These are phyloP conservation scores for Bipolaris zeicola DNA, from an alignment of 2,329 filamentous ascomycete genomes.

Conservation along the genomic window DNA sequence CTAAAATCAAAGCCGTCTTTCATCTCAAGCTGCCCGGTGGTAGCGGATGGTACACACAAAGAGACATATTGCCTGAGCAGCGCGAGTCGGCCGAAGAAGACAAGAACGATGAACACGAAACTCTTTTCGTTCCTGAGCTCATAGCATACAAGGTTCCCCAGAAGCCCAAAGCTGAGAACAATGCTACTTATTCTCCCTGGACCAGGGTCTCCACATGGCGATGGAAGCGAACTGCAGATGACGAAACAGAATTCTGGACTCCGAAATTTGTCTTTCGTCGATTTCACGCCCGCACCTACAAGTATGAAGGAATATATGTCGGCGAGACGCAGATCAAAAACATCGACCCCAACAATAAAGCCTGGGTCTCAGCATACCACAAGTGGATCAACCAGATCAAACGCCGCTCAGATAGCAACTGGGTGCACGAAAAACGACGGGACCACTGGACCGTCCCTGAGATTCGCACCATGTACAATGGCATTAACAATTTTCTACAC, in stretches of 20 bases:
- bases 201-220: not conserved
- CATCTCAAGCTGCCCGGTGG: not conserved
- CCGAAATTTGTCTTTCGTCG: conserved; percentile 1
- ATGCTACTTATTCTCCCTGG: not conserved
- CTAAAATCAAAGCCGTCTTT: conserved; percentile 2
- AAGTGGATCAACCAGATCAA: conserved; percentile 12
- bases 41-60: conserved; percentile 5
- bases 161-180: not conserved
- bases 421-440: not conserved
- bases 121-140: conserved; percentile 4
- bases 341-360: conserved; percentile 3
- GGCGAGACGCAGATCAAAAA: not conserved
- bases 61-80: not conserved
- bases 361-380: conserved; percentile 6
- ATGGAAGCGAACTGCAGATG: conserved; percentile 1
- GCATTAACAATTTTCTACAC: conserved; percentile 5
- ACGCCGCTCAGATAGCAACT: conserved; percentile 3
- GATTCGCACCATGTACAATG: conserved; percentile 9
- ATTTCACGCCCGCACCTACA: conserved; percentile 6
- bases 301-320: conserved; percentile 1
- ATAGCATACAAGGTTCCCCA: conserved; percentile 1
- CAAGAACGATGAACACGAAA: not conserved
- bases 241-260: not conserved
- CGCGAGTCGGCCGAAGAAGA: not conserved
- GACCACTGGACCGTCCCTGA: conserved; percentile 1